These are phyloP conservation scores for Bacidia gigantensis DNA, from an alignment of 495 filamentous ascomycete genomes.

Conservation along the genomic window DNA sequence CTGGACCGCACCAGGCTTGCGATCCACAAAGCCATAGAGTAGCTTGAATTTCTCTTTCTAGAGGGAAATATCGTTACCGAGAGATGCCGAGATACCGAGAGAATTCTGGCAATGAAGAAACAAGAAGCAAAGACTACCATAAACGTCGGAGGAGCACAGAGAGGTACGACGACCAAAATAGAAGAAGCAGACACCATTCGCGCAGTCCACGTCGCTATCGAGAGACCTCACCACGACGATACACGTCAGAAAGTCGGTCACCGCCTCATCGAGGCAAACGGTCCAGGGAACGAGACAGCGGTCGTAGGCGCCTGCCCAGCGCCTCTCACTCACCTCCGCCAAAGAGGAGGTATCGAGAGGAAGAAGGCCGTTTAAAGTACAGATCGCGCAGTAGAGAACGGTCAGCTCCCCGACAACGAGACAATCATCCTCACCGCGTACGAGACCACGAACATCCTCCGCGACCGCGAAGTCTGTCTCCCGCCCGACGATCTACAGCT, in stretches of 20 bases:
- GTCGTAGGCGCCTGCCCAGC: not conserved
- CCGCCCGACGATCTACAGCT: conserved; percentile 29
- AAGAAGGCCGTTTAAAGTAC: not conserved
- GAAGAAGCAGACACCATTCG: not conserved
- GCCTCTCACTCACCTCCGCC: not conserved
- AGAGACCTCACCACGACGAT: not conserved
- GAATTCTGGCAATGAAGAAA: not conserved
- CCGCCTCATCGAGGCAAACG: not conserved
- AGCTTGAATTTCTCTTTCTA: too few species aligned
- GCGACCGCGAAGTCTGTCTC: conserved; percentile 20
- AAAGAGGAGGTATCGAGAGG: not conserved
- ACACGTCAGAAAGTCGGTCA: not conserved
- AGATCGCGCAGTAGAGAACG: not conserved
- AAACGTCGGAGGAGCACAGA: not conserved
- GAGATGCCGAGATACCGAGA: not conserved
- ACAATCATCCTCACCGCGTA: not conserved
- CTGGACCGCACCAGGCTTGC: too few species aligned
- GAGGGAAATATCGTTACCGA: too few species aligned
- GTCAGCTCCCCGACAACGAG: not conserved
- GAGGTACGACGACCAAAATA: not conserved
- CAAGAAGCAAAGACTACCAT: not conserved
- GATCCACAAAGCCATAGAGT: not conserved
- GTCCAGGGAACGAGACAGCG: not conserved
- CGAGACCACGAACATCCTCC: conserved; percentile 22
- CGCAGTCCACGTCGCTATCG: not conserved